A percentile compares a stretch with the other conserved stretches of the same genome.
Evolutionary conservation across 352 stramenopile species (phyloP).

Genomic region (Thalassiosira sp.): DNA sequence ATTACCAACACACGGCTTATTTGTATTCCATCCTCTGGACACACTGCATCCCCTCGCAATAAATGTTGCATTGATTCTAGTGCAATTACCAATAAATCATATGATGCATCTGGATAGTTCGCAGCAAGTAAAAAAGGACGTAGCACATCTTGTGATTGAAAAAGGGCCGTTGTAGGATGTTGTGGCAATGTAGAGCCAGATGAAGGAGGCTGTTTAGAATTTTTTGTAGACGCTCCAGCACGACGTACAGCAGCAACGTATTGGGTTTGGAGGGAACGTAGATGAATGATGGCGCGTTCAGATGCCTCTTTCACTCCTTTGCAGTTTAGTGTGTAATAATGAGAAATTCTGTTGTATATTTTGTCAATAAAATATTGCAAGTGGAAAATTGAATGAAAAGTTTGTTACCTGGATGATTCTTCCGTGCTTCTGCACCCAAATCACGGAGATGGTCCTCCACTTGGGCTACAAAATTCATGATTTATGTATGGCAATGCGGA

Average conservation of each 20-base stretch:
- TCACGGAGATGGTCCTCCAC: conserved; percentile 83
- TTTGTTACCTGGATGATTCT: conserved; percentile 76
- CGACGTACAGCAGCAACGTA: conserved; percentile 89
- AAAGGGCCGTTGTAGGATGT: conserved; percentile 89
- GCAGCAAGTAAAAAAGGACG: conserved; percentile 95
- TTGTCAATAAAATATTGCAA: too few relatives aligned
- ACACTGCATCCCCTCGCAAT: conserved; percentile 93
- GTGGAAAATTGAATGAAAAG: too few relatives aligned
- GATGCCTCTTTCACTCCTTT: conserved; percentile 93
- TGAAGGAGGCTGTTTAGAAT: conserved; percentile 21
- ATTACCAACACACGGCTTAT: conserved; percentile 95
- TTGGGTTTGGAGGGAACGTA: conserved; percentile 92
- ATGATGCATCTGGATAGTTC: conserved; percentile 94
- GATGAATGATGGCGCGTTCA: conserved; percentile 90
- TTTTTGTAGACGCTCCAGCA: conserved; percentile 36
- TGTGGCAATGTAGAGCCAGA: conserved; percentile 31
- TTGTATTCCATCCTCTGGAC: conserved; percentile 90
- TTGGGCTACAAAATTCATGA: conserved; percentile 83
- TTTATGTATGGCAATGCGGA: too few relatives aligned
- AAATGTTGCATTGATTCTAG: conserved; percentile 94
- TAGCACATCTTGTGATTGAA: conserved; percentile 93
- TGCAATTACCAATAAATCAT: conserved; percentile 91
- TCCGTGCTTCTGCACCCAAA: conserved; percentile 76
- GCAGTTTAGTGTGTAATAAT: not conserved
- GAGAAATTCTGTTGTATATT: not conserved